These are phyloP conservation scores for Aphanocladium album DNA, from an alignment of 2,329 filamentous ascomycete species.

Conservation along the genomic window DNA sequence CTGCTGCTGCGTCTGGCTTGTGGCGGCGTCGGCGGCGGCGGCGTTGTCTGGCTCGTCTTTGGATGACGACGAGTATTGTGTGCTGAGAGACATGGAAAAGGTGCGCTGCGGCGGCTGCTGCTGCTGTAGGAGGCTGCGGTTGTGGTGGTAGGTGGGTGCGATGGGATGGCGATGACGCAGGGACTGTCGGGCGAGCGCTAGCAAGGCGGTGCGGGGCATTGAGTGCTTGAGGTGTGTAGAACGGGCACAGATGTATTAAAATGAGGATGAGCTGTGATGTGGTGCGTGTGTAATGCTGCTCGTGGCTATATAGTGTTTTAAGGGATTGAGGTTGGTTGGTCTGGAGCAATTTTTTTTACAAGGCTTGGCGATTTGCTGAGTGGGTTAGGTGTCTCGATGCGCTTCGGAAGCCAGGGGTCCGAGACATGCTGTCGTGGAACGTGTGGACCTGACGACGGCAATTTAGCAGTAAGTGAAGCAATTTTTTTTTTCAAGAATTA, in stretches of 20 bases:
- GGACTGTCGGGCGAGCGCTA: constrained; percentile 1
- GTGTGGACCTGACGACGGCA: neutral
- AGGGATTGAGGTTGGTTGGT: neutral
- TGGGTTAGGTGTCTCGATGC: constrained; percentile 6
- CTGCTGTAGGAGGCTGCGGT: neutral
- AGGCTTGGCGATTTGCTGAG: constrained; percentile 5
- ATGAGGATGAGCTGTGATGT: neutral
- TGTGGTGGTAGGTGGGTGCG: neutral
- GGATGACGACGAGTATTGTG: neutral
- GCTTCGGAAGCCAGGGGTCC: constrained; percentile 5
- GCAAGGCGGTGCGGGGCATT: constrained; percentile 3
- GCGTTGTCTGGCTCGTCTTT: neutral
- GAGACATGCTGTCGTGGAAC: neutral
- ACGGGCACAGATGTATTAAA: neutral
- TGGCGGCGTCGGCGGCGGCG: neutral
- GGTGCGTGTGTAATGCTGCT: neutral
- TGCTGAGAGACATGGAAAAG: constrained; percentile 2
- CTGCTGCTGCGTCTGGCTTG: neutral
- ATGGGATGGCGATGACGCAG: neutral
- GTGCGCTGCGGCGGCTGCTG: neutral
- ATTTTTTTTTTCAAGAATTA: too few relatives aligned
- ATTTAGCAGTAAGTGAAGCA: neutral
- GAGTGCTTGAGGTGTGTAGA: neutral
- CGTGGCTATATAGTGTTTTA: neutral
- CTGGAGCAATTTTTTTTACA: neutral